Evolutionary conservation across 2,329 filamentous ascomycete species (phyloP).

Genomic region (Aotearoamyces nothofagi): DNA sequence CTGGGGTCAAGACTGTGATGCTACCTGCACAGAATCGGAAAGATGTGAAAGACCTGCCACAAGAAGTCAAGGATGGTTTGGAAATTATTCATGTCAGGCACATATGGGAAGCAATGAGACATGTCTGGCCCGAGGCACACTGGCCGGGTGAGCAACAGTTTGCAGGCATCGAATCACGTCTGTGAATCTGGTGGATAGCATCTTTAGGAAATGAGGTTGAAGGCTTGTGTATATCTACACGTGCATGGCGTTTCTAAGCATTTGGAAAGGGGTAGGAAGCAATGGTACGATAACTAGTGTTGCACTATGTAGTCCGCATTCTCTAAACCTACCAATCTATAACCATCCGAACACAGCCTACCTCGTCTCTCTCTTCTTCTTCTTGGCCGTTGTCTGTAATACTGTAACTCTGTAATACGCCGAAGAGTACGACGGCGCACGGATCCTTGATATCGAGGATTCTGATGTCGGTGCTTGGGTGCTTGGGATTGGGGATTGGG

Average conservation of each 20-base stretch:
- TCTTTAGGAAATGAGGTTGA: no score
- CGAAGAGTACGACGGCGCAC: no score
- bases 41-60: conserved; percentile 78
- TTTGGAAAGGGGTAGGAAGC: neutral
- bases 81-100: conserved; percentile 86
- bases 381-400: no score
- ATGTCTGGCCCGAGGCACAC: conserved; percentile 80
- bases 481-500: no score
- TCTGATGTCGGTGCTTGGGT: no score
- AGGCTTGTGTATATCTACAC: neutral
- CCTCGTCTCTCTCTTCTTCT: no score
- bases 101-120: conserved; percentile 85
- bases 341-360: no score
- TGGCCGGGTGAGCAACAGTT: conserved; percentile 64
- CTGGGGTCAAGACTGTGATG: conserved; percentile 87
- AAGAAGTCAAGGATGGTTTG: conserved; percentile 75
- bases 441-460: no score
- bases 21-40: conserved; percentile 81
- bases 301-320: no score
- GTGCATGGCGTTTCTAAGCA: neutral
- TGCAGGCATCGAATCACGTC: conserved; percentile 60
- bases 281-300: neutral
- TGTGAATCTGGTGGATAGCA: no score
- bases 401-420: no score
- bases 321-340: no score